Evolutionary conservation across 805 yeast species (phyloP).

Genomic region (Saccharomyces kudriavzevii): DNA sequence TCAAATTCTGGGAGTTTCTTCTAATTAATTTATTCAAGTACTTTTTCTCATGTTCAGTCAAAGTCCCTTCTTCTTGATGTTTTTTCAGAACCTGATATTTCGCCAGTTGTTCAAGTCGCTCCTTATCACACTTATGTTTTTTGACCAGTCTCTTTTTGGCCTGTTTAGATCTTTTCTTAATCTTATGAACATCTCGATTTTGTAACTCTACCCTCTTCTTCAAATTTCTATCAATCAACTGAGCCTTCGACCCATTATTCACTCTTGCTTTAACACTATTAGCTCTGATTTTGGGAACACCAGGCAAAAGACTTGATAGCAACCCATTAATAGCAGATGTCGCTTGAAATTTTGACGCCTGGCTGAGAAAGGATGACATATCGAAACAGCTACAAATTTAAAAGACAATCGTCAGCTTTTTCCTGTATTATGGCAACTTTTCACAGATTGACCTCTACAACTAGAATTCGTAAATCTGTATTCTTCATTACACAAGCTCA

Average conservation of each 20-base stretch:
- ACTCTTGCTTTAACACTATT: conserved; percentile 3
- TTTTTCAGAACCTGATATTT: conserved; percentile 29
- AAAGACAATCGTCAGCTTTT: background rate
- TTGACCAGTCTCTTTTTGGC: conserved; percentile 25
- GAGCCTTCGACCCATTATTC: conserved; percentile 30
- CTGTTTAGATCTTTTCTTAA: conserved; percentile 31
- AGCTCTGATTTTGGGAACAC: conserved; percentile 20
- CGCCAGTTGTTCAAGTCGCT: conserved; percentile 26
- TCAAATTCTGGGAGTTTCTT: conserved; percentile 32
- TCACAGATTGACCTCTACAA: background rate
- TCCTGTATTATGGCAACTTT: background rate
- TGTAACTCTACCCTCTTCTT: conserved; percentile 29
- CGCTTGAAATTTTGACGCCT: conserved; percentile 31
- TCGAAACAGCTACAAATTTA: background rate
- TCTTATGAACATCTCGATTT: conserved; percentile 29
- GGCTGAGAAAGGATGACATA: background rate
- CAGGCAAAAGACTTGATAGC: conserved; percentile 32
- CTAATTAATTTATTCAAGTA: conserved; percentile 31
- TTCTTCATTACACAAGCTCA: background rate
- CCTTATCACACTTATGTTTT: conserved; percentile 12
- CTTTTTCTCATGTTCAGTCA: conserved; percentile 30
- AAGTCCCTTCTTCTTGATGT: conserved; percentile 26
- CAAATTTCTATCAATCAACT: conserved; percentile 32
- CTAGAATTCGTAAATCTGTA: background rate
- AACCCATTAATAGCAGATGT: conserved; percentile 37